A percentile compares a stretch with the other conserved stretches of the same genome.
Conservation (phyloP, 2,329 filamentous ascomycete species). For the Cladophialophora psammophila region DNA sequence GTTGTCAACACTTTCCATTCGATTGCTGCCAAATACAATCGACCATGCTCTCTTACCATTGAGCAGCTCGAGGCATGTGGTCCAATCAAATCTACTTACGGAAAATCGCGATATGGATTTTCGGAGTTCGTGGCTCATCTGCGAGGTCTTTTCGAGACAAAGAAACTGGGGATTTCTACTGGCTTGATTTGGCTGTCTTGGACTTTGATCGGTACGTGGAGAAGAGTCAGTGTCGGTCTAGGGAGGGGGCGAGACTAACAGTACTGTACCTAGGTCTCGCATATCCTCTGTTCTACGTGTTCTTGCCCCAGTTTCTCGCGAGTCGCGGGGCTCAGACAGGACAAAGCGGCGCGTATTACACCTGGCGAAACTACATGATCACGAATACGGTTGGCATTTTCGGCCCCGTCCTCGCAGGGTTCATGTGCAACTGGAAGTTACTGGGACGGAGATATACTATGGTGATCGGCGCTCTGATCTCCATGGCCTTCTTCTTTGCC, state of each 20-base stretch:
- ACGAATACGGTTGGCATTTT: constrained; percentile 76
- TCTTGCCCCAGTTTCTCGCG: constrained; percentile 58
- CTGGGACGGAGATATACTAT: constrained; percentile 78
- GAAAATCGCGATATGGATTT: constrained; percentile 47
- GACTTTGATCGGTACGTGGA: constrained; percentile 67
- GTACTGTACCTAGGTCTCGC: constrained; percentile 17
- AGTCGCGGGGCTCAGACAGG: constrained; percentile 72
- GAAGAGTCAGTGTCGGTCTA: no score
- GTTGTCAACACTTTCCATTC: constrained; percentile 70
- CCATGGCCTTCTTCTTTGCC: constrained; percentile 73
- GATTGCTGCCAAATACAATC: constrained; percentile 62
- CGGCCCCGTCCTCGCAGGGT: constrained; percentile 73
- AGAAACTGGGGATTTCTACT: constrained; percentile 59
- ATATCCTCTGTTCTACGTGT: constrained; percentile 81
- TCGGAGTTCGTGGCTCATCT: constrained; percentile 58
- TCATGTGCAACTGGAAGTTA: constrained; percentile 71
- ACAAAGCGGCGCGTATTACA: constrained; percentile 75
- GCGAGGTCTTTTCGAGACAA: constrained; percentile 71
- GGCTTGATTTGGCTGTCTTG: constrained; percentile 74
- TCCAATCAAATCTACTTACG: constrained; percentile 36
- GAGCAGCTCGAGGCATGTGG: constrained; percentile 59
- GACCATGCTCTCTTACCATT: constrained; percentile 60
- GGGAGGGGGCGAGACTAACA: constrained; percentile 9
- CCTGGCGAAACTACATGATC: constrained; percentile 81
- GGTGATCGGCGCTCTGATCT: constrained; percentile 67